Evolutionary conservation across 1,284 basidiomycete genomes (phyloP), one percentile per base, ranked within the genome.

Genomic region (Ustilago esculenta): DNA sequence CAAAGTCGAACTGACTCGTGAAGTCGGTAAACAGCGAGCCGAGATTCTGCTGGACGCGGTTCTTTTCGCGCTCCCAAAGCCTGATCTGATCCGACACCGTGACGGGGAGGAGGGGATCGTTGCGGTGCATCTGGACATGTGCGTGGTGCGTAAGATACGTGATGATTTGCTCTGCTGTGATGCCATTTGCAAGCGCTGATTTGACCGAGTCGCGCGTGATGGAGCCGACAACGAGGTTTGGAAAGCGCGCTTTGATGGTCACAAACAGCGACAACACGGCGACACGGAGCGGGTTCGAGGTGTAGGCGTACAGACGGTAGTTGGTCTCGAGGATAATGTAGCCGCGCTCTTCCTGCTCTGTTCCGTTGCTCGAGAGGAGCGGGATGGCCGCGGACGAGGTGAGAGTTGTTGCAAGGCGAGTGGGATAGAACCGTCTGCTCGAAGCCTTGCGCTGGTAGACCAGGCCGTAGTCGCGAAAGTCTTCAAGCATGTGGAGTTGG

Each of bases 321-420:
- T 98, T 98, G 20, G 96, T 98, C 85, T 99, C 96, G 32, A 99
- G 86, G 73, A 98, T 90, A 72, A 98, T 90, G 84, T 97, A 98
- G 85, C 85, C 50, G 85, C 87, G 43, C 86, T 85, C 61, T 86
- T 86, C 60, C 84, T 84, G 52, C 39, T 75, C 72, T 42, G 54
- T 67, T 8, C 67, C 57, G 29, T 64, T 68, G 32, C 70, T 69
- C 12, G 58, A 66, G 0, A 77, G 55, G 9, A 76, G 42, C 2
- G 78, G 72, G 4, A 70, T 52, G 9, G 77, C 76, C n/a, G 70
- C 90, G 10, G 91, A 91, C 20, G 90, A 86, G 25, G 86, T 97
- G 64, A 98, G 85, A 0, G 94, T 95, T 0, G 94, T 97, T 1
- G 95, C 91, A 36, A 98, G 86, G 67, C 94, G 90, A n/a, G 96